These are phyloP conservation scores for Cyberlindnera lachancei DNA, from an alignment of 805 yeast genomes.

Conservation along the genomic window DNA sequence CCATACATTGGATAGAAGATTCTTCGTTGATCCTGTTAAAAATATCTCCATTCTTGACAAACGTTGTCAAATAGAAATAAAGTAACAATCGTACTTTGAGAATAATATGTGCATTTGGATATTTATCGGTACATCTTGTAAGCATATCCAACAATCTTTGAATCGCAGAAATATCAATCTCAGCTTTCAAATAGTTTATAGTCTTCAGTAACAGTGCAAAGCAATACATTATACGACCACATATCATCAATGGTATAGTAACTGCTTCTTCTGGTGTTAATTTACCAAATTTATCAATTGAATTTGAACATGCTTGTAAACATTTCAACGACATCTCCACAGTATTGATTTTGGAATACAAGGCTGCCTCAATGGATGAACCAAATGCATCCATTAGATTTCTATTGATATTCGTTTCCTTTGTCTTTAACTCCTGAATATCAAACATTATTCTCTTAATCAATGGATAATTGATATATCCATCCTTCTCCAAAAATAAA, in stretches of 20 bases:
- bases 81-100: conserved; percentile 18
- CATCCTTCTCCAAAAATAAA: conserved; percentile 9
- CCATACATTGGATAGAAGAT: no score
- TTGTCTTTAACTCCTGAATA: conserved; percentile 8
- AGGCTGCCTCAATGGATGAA: conserved; percentile 19
- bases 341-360: conserved; percentile 16
- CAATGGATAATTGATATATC: conserved; percentile 13
- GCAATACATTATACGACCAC: conserved; percentile 22
- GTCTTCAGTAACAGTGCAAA: conserved; percentile 22
- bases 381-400: conserved; percentile 15
- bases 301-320: conserved; percentile 15
- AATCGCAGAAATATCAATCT: conserved; percentile 12
- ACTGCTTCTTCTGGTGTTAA: conserved; percentile 13
- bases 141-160: conserved; percentile 12
- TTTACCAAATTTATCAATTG: conserved; percentile 11
- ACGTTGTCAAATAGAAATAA: conserved; percentile 22
- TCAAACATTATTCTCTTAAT: conserved; percentile 13
- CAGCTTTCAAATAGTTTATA: conserved; percentile 14
- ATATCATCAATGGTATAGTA: conserved; percentile 16
- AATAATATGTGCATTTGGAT: conserved; percentile 15
- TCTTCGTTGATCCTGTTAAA: conserved; percentile 15
- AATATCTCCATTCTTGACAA: conserved; percentile 20
- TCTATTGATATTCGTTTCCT: conserved; percentile 6
- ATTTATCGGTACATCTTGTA: conserved; percentile 10
- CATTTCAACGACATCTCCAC: conserved; percentile 15